Percentiles rank a stretch among this genome's conserved stretches.
These are phyloP conservation scores for Lupinus albus DNA, from an alignment of 306 rosid species.

Conservation along the genomic window DNA sequence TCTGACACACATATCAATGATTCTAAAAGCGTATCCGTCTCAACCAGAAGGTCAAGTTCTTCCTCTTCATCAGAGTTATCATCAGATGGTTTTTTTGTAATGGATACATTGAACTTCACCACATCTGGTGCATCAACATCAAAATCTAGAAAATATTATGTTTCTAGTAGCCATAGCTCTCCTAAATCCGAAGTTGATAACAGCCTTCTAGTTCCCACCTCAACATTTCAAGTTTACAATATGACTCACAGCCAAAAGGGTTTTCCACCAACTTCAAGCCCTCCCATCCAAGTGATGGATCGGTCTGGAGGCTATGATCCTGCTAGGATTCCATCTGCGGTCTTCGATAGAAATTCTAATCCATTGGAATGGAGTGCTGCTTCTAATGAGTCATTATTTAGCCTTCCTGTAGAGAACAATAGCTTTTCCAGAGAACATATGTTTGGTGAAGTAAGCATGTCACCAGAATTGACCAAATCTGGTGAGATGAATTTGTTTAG, in stretches of 20 bases:
- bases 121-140: slow-evolving; percentile 19
- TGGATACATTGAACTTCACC: slow-evolving; percentile 26
- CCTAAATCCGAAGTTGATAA: slow-evolving; percentile 41
- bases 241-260: slow-evolving; percentile 27
- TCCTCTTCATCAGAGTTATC: slow-evolving; percentile 45
- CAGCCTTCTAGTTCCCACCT: slow-evolving; percentile 24
- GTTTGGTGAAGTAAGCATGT: slow-evolving; percentile 39
- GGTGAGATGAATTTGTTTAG: slow-evolving; percentile 45
- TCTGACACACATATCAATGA: slow-evolving; percentile 28
- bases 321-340: slow-evolving; percentile 65
- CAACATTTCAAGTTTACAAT: slow-evolving; percentile 43
- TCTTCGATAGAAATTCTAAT: slow-evolving; percentile 51
- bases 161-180: slow-evolving; percentile 39
- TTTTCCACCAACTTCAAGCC: slow-evolving; percentile 49
- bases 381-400: slow-evolving; percentile 87
- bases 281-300: slow-evolving; percentile 75
- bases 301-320: slow-evolving; percentile 58
- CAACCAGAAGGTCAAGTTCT: slow-evolving; percentile 37
- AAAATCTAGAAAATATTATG: slow-evolving; percentile 36
- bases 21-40: slow-evolving; percentile 32
- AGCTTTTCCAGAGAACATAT: slow-evolving; percentile 61
- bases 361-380: slow-evolving; percentile 77
- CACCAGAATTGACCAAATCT: slow-evolving; percentile 50
- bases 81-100: slow-evolving; percentile 37
- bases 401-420: slow-evolving; percentile 64